Base-by-base conservation (phyloP, 1,284 basidiomycete species). In the Sanghuangporus sanghuang region DNA sequence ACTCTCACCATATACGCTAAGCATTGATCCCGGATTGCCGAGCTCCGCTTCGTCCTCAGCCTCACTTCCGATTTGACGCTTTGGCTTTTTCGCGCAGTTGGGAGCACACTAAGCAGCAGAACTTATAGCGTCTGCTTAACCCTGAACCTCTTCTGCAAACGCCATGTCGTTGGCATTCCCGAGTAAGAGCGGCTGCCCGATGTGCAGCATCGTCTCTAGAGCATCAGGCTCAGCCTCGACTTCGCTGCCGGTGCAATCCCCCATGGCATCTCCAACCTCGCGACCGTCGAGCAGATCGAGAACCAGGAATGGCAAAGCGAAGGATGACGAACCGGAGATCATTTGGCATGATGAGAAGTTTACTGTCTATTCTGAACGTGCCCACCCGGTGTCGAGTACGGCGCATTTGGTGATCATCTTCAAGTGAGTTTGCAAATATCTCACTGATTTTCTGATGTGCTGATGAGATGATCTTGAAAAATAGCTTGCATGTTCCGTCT, bases 321-420 rank as follows among this genome's bases (percentile, higher is more conserved):
- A 46, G 9, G 56, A 49, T 79, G 49, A 79, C 75, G 11, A 76
- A 80, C 61, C 80, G 80, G 85, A 89, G 66, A 77, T 90, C 57
- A 77, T 90, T 16, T 89, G 85, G 85, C 81, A 81, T 65, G 88
- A 91, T 71, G 85, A 86, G 64, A 88, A 89, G 73, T 86, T 90
- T 67, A 90, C 88, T 23, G 83, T 80, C 6, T 91, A 89, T 71
- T 78, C 83, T 66, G 88, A 90, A 74, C 85, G 78, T 70, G 80
- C 76, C 7, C 79, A 87, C 67, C 87, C 88, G 1, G 83, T 90
- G 42, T 89, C 87, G 9, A 84, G 82, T 69, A 83, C 80, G 69
- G 87, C 83, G 1, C 89, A 92, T 72, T 73, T 90, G 50, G 79
- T 90, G 63, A 77, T 90, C 64, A 84, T 85, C 23, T 86, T 91